These are phyloP conservation scores for Erigeron canadensis DNA, from an alignment of 129 eudicot species.

Conservation along the genomic window DNA sequence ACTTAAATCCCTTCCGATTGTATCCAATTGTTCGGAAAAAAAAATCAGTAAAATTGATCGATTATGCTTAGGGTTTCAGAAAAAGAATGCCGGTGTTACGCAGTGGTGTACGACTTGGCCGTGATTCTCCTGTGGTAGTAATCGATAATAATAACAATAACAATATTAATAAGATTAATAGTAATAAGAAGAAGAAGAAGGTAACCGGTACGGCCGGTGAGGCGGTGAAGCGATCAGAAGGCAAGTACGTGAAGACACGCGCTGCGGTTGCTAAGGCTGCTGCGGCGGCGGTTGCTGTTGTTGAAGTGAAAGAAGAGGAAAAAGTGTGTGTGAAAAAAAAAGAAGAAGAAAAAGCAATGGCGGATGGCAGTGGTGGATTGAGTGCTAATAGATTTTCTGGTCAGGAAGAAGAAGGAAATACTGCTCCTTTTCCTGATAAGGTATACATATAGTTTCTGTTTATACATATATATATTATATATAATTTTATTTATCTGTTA, in stretches of 20 bases:
- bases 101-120: slow-evolving; percentile 45
- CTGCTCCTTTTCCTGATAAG: slow-evolving; percentile 73
- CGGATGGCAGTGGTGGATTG: slow-evolving; percentile 72
- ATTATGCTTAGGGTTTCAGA: slow-evolving; percentile 35
- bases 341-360: slow-evolving; percentile 34
- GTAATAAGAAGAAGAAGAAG: not conserved
- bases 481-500: not conserved
- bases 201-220: not conserved
- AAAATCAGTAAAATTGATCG: not conserved
- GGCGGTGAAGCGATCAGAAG: slow-evolving; percentile 36
- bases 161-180: no score
- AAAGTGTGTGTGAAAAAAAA: slow-evolving; percentile 6
- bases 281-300: slow-evolving; percentile 34
- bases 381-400: slow-evolving; percentile 62
- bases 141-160: no score
- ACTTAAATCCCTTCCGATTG: not conserved
- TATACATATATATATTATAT: no score
- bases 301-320: slow-evolving; percentile 10
- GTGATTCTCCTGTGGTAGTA: slow-evolving; percentile 37
- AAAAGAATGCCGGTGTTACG: slow-evolving; percentile 62
- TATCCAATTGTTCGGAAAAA: not conserved
- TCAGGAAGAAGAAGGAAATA: slow-evolving; percentile 58
- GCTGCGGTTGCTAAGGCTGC: slow-evolving; percentile 53
- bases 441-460: slow-evolving; percentile 19
- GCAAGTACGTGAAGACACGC: slow-evolving; percentile 51